These are phyloP conservation scores for Acidomyces sp. DNA, from an alignment of 495 filamentous ascomycete genomes.

Conservation along the genomic window DNA sequence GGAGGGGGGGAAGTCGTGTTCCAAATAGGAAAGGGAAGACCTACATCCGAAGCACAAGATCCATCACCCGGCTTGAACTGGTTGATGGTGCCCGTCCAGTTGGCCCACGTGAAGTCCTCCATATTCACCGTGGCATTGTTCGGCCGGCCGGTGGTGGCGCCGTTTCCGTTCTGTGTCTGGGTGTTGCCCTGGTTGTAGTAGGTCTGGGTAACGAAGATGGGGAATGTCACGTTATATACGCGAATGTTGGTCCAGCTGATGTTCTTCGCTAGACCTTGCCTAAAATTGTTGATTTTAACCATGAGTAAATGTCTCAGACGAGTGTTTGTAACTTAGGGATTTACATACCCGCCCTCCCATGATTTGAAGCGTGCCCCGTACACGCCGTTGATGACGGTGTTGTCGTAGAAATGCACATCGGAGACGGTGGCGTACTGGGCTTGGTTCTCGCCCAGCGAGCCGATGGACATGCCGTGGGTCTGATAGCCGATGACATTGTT, in stretches of 20 bases:
- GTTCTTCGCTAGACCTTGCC: constrained; percentile 32
- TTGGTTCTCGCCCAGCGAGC: constrained; percentile 30
- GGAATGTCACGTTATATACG: constrained; percentile 35
- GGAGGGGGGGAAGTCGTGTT: too few species aligned
- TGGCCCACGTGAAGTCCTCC: constrained; percentile 30
- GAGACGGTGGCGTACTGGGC: constrained; percentile 27
- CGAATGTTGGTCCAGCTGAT: constrained; percentile 34
- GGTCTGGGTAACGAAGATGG: constrained; percentile 34
- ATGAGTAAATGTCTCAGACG: too few species aligned
- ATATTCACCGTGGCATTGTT: constrained; percentile 30
- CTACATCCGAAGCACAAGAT: constrained; percentile 28
- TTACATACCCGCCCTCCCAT: constrained; percentile 32
- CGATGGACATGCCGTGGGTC: constrained; percentile 34
- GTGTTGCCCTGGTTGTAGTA: constrained; percentile 30
- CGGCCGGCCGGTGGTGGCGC: constrained; percentile 8
- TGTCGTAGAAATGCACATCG: constrained; percentile 31
- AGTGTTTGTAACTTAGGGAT: too few species aligned
- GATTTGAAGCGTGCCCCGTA: constrained; percentile 35
- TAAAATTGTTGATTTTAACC: too few species aligned
- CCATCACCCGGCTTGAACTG: constrained; percentile 30
- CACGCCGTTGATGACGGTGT: constrained; percentile 30
- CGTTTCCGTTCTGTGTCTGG: constrained; percentile 19
- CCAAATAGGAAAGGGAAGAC: too few species aligned
- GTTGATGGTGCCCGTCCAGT: constrained; percentile 34
- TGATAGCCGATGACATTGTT: constrained; percentile 32